These are phyloP conservation scores for Claviceps purpurea DNA, from an alignment of 2,329 filamentous ascomycete species.

Conservation along the genomic window DNA sequence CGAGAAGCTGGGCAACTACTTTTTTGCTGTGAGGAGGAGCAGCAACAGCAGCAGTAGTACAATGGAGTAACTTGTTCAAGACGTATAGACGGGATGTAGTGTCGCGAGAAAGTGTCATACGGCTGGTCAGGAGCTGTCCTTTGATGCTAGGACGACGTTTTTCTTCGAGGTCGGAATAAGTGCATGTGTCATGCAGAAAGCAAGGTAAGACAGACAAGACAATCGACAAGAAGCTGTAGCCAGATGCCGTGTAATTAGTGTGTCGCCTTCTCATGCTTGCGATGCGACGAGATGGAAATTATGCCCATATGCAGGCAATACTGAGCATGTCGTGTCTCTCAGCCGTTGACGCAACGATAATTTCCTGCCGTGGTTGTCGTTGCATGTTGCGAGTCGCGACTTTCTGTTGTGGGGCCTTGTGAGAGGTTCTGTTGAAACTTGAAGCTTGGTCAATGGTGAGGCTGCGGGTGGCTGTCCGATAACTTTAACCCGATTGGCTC, in stretches of 20 bases:
- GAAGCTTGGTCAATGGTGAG: no score
- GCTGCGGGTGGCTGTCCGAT: no score
- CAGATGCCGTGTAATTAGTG: not conserved
- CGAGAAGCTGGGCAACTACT: conserved; percentile 88
- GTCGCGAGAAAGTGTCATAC: no score
- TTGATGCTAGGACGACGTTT: no score
- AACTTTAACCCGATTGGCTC: no score
- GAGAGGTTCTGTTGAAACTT: no score
- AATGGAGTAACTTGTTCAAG: not conserved
- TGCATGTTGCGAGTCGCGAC: not conserved
- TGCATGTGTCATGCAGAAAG: not conserved
- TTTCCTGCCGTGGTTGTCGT: not conserved
- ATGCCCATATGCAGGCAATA: not conserved
- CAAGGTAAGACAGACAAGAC: not conserved
- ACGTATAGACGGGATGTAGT: not conserved
- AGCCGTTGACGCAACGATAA: not conserved
- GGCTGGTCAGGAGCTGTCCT: no score
- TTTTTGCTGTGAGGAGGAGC: conserved; percentile 60
- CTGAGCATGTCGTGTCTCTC: not conserved
- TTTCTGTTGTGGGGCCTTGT: no score
- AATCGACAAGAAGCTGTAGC: not conserved
- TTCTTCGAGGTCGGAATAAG: not conserved
- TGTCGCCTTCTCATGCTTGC: not conserved
- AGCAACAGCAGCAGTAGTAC: conserved; percentile 26
- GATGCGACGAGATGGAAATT: not conserved